Evolutionary conservation across 129 eudicot species (phyloP).

Genomic region (Lactuca sativa): DNA sequence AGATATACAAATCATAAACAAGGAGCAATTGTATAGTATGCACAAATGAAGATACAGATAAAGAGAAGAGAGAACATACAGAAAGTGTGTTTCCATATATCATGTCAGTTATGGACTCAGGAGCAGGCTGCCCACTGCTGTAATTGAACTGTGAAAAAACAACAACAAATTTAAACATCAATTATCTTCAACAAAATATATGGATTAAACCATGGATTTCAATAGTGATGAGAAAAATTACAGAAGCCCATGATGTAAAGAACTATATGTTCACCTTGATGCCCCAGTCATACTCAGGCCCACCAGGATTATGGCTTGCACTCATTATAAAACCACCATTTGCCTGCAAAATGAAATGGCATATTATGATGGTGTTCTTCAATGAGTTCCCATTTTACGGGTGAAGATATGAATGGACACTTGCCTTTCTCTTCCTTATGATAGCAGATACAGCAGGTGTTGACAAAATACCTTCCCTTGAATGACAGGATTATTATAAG

Average conservation of each 20-base stretch:
- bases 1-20: conserved; percentile 17
- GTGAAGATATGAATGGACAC: conserved; percentile 13
- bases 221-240: not conserved
- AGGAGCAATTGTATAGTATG: conserved; percentile 13
- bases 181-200: conserved; percentile 5
- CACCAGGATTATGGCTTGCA: conserved; percentile 99
- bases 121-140: conserved; percentile 99
- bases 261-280: conserved; percentile 65
- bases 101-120: conserved; percentile 94
- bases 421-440: conserved; percentile 75
- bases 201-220: conserved; percentile 2
- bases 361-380: not conserved
- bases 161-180: not conserved
- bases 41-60: conserved; percentile 7
- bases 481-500: conserved; percentile 28
- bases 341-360: conserved; percentile 51
- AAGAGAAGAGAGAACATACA: conserved; percentile 46
- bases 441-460: conserved; percentile 99
- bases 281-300: conserved; percentile 99
- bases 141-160: conserved; percentile 75
- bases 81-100: conserved; percentile 90
- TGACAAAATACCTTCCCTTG: conserved; percentile 96
- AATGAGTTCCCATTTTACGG: not conserved
- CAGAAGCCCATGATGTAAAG: not conserved
- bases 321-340: conserved; percentile 99